Conservation (phyloP, 208 protist genomes). For the Angomonas ambiguus region DNA sequence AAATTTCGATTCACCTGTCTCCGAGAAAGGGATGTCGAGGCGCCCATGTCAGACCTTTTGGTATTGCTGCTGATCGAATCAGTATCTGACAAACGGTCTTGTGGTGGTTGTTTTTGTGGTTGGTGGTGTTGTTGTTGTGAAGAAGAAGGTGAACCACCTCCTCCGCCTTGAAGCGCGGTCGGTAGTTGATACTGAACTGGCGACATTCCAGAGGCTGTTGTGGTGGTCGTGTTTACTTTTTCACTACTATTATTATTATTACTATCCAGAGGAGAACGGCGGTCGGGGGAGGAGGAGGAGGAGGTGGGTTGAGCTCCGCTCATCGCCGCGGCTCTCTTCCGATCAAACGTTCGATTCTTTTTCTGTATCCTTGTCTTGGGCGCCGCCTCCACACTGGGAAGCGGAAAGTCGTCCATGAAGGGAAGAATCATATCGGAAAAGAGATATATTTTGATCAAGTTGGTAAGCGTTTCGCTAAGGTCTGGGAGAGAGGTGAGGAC, state of each 20-base stretch:
- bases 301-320: conserved; percentile 15
- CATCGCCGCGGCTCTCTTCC: conserved; percentile 40
- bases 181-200: too few species aligned
- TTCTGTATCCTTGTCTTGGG: conserved; percentile 24
- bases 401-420: conserved; percentile 81
- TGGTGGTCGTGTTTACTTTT: too few species aligned
- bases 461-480: conserved; percentile 55
- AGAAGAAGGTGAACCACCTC: too few species aligned
- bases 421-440: conserved; percentile 78
- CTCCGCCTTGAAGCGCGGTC: too few species aligned
- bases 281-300: background rate
- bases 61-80: background rate
- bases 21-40: background rate
- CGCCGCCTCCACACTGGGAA: conserved; percentile 63
- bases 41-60: background rate
- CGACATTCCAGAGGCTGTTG: too few species aligned
- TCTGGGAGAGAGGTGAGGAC: conserved; percentile 74
- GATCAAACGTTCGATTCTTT: conserved; percentile 55
- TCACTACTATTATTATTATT: too few species aligned
- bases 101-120: too few species aligned
- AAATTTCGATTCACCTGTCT: conserved; percentile 15
- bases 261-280: too few species aligned
- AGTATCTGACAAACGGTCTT: too few species aligned
- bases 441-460: conserved; percentile 68
- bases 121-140: too few species aligned